phyloP scores from a whole-genome alignment of 1,284 basidiomycete species.

The Entoloma clypeatum region DNA sequence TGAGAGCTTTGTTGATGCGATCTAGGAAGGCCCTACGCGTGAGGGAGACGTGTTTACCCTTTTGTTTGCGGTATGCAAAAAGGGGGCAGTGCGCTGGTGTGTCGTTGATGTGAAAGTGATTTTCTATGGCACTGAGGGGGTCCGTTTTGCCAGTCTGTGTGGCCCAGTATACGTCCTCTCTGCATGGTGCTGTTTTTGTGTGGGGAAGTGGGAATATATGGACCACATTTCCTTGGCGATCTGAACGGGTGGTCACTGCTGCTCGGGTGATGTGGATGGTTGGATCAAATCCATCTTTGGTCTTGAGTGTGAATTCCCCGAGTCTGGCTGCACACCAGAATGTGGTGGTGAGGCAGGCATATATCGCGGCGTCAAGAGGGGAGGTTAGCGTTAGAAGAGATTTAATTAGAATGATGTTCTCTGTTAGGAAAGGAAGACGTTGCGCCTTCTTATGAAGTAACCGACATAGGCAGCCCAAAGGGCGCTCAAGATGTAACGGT shows the following conservation, averaged over 20 bases:
- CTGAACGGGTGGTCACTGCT: constrained; percentile 11
- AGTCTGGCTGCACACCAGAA: constrained; percentile 31
- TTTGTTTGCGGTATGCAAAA: constrained; percentile 6
- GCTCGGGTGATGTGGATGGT: constrained; percentile 18
- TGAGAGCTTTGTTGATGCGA: constrained; percentile 18
- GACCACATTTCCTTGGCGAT: constrained; percentile 19
- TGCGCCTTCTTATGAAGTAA: no score
- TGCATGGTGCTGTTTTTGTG: constrained; percentile 24
- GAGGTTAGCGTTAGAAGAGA: constrained; percentile 18
- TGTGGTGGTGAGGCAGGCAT: constrained; percentile 28
- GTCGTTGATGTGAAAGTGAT: constrained; percentile 10
- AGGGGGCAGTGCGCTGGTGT: background rate
- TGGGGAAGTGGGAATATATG: constrained; percentile 26
- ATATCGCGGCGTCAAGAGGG: constrained; percentile 30
- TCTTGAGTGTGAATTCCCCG: constrained; percentile 34
- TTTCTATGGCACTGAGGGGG: constrained; percentile 4
- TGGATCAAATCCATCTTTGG: constrained; percentile 22
- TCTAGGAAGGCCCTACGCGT: constrained; percentile 20
- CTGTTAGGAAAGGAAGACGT: constrained; percentile 21
- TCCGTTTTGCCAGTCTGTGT: background rate
- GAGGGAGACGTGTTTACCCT: background rate
- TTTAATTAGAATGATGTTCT: constrained; percentile 15
- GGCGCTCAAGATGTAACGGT: no score
- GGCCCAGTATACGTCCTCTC: constrained; percentile 20
- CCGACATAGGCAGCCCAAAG: no score